Base-by-base conservation (phyloP, 257 asterid genomes). In the Capsicum rhomboideum region DNA sequence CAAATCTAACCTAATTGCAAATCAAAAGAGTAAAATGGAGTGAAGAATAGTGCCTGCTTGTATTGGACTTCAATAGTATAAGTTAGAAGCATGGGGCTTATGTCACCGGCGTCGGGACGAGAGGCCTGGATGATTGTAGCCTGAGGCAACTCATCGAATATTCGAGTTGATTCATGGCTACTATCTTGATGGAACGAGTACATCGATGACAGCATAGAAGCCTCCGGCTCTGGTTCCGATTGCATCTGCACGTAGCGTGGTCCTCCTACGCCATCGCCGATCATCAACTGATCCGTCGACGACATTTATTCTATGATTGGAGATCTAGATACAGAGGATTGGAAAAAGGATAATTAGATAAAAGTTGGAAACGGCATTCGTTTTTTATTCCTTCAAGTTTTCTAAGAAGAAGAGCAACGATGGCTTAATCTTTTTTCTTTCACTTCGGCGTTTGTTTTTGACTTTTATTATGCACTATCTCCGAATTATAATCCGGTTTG, bases 101-200 rank as follows among this genome's bases (percentile, higher is more conserved):
- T 90, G 85, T 93, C 98, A 23, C 95, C 91, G 52, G 97, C 95
- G 82, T 96, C 98, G 18, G 97, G 98, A 10, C 99, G 95, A 54
- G 97, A 94, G 16, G 93, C 97, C 88, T 91, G 92, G 83, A 94
- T 68, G 80, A 94, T 95, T 13, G 86, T 83, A 46, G 97, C 97
- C 84, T 83, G 88, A 20, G 97, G 97, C 93, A 94, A 89, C 91
- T 95, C 97, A 42, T 91, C 88, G 87, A 94, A 94, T 80, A 95
- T 90, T 84, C 93, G 90, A 87, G 91, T 86, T 59, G 90, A 79
- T 91, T 92, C 96, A 12, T 84, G 84, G 50, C 83, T 79, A 16
- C 63, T 87, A 61, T 89, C 90, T 23, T 85, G 91, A 10, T 80
- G 89, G 59, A 82, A 90, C 42, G 97, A 91, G 84, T 88, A 79